phyloP scores from a whole-genome alignment of 1,284 basidiomycete genomes.

The Ustilago curta region DNA sequence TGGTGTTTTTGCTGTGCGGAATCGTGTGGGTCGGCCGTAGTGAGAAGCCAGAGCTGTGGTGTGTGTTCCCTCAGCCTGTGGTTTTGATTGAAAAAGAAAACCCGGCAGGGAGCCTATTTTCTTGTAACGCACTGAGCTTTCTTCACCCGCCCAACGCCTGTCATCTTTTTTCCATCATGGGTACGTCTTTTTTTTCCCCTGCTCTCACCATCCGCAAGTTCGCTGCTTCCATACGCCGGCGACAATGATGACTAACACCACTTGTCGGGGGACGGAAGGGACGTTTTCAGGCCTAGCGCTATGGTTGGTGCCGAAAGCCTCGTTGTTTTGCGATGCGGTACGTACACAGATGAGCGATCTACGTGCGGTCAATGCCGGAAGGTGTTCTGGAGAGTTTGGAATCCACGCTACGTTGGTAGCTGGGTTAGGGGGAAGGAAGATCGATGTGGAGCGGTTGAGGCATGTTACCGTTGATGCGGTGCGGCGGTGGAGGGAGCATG shows the following conservation, averaged over 20 bases:
- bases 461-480: constrained; percentile 5
- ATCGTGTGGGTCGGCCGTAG: no score
- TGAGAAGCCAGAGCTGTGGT: no score
- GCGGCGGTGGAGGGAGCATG: neutral
- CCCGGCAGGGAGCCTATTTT: no score
- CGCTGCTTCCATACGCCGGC: no score
- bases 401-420: constrained; percentile 39
- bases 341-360: constrained; percentile 3
- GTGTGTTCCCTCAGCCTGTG: no score
- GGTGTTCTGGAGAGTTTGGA: constrained; percentile 15
- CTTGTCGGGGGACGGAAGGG: constrained; percentile 4
- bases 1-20: no score
- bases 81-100: no score
- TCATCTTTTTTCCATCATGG: neutral
- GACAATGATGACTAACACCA: neutral
- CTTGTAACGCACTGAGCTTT: no score
- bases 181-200: neutral
- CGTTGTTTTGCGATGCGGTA: neutral
- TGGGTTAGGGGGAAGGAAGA: constrained; percentile 19
- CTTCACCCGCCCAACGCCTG: no score
- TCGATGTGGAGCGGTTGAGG: neutral
- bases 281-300: constrained; percentile 37
- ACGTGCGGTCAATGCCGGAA: neutral
- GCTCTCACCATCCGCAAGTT: no score
- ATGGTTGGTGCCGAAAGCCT: constrained; percentile 25